Base-by-base conservation (phyloP, 2,329 filamentous ascomycete species). In the Pseudocercospora ulei region DNA sequence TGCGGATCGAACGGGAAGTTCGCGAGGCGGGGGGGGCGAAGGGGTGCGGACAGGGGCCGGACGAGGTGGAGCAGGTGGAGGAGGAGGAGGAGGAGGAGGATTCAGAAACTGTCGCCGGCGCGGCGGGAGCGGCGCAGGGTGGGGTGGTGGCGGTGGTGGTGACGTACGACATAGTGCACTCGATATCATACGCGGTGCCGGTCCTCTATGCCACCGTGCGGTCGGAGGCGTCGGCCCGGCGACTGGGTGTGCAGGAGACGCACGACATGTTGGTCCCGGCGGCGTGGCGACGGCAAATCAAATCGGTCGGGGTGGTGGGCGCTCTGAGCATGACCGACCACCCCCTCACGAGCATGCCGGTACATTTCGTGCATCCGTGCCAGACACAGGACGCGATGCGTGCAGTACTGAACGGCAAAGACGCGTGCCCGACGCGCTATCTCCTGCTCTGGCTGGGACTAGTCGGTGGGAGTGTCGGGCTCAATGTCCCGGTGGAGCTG, bases 291-390 rank as follows among this genome's bases (percentile, higher is more conserved):
- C 19, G 52, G 1, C 59, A 64, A 34, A 43, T 64, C 5, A 47
- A 57, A 18, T 45, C 41, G 16, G 52, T 58, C 3, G 64, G 65
- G 3, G 48, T 63, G 1, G 56, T 55, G 46, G 56, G 55, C 2
- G 52, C 51, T 0, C 30, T 58, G 26, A 55, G 47, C 38, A 44
- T 54, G 39, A 48, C 50, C 76, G 78, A 92, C 62, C 86, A 96
- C 69, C 88, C 90, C 36, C 63, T 82, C 43, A 83, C 78, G 41
- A 81, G 80, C 37, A 62, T 78, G 42, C 84, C 86, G 25, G 75
- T 77, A 34, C 95, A 88, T 62, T 95, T 94, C 62, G 72, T 96
- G 52, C 90, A 98, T 65, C 88, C 90, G 14, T 96, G 90, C 64
- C 76, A 83, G 59, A 82, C 90, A 5, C 82, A 81, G 39, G 80